phyloP scores from a whole-genome alignment of 345 rosid species.

The Noccaea bulbosa region DNA sequence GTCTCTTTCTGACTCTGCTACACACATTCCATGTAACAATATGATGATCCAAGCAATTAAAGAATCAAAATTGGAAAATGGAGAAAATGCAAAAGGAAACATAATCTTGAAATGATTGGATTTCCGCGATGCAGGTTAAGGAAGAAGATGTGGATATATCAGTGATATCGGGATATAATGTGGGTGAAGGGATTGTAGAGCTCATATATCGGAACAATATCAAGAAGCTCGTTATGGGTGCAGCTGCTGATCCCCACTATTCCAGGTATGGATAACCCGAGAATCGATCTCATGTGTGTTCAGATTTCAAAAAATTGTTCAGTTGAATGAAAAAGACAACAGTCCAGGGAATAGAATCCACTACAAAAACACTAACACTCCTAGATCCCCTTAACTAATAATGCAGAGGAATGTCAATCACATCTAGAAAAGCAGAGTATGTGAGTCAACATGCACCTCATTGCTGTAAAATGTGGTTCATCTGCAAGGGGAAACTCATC shows the following conservation, averaged over 20 bases:
- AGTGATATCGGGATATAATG: constrained; percentile 38
- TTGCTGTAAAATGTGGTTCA: constrained; percentile 71
- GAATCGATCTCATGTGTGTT: not conserved
- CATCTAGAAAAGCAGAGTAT: constrained; percentile 71
- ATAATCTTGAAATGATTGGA: not conserved
- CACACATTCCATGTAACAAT: not conserved
- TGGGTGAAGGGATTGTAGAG: constrained; percentile 72
- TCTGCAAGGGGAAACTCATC: constrained; percentile 68
- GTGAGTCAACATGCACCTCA: constrained; percentile 61
- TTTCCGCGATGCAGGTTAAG: constrained; percentile 47
- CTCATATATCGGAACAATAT: constrained; percentile 58
- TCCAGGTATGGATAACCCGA: constrained; percentile 47
- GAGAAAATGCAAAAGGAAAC: not conserved
- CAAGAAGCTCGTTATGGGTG: constrained; percentile 83
- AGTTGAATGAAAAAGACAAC: not conserved
- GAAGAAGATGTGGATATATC: constrained; percentile 58
- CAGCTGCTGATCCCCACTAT: constrained; percentile 72
- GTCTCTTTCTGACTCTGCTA: not conserved
- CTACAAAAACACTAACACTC: not conserved
- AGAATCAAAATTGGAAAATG: not conserved
- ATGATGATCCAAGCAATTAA: not conserved
- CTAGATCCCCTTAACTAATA: constrained; percentile 34
- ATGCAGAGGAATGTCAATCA: constrained; percentile 69
- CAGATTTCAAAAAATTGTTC: not conserved
- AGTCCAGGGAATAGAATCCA: not conserved